Conservation (phyloP, 2,329 filamentous ascomycete genomes). For the Cladosporium phlei region DNA sequence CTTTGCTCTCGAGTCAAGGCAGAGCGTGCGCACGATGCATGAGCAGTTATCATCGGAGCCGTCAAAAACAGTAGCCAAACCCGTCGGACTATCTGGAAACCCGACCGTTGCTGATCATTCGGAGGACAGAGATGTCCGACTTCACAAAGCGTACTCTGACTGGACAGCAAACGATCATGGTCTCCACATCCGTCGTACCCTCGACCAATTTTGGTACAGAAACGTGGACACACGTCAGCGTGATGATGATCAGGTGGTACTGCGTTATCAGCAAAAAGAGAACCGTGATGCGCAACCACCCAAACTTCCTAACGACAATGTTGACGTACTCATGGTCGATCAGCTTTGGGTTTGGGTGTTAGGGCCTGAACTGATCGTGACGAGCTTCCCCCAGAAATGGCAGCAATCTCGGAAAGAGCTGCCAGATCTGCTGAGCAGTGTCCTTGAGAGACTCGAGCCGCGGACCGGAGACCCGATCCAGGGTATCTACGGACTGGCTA, state of each 20-base stretch:
- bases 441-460: neutral
- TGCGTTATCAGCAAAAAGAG: slow-evolving; percentile 50
- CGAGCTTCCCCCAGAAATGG: slow-evolving; percentile 56
- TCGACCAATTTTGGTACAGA: slow-evolving; percentile 64
- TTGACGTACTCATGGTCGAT: slow-evolving; percentile 64
- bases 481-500: slow-evolving; percentile 59
- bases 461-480: slow-evolving; percentile 41
- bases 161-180: slow-evolving; percentile 33
- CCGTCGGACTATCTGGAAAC: too few relatives aligned
- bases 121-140: slow-evolving; percentile 38
- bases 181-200: slow-evolving; percentile 57
- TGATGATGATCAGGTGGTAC: slow-evolving; percentile 61
- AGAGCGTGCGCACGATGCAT: slow-evolving; percentile 21
- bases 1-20: slow-evolving; percentile 60
- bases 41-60: slow-evolving; percentile 35
- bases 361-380: slow-evolving; percentile 55
- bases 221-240: slow-evolving; percentile 57
- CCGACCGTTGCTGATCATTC: neutral
- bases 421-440: neutral
- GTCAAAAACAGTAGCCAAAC: too few relatives aligned
- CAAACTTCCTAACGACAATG: slow-evolving; percentile 37
- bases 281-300: neutral
- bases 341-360: slow-evolving; percentile 66
- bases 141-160: slow-evolving; percentile 18
- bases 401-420: slow-evolving; percentile 55